Conservation (phyloP, 352 stramenopile genomes). For the Phytophthora sansomeana region DNA sequence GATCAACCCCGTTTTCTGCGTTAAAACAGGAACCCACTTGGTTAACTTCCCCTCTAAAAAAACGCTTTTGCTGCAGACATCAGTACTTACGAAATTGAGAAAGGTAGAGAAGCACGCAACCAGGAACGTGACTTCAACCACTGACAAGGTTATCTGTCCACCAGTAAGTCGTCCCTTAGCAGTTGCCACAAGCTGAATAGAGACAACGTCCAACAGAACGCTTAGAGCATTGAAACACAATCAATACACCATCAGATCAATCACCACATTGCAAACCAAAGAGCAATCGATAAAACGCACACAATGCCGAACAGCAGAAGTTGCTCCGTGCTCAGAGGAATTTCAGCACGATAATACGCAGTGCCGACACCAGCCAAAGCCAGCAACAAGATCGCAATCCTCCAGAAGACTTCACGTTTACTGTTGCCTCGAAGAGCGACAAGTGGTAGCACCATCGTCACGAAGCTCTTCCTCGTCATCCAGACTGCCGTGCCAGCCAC, state of each 20-base stretch:
- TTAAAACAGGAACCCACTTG: background rate
- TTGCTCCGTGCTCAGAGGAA: slow-evolving; percentile 11
- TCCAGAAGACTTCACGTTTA: slow-evolving; percentile 11
- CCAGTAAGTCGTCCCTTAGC: slow-evolving; percentile 20
- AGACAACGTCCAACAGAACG: slow-evolving; percentile 36
- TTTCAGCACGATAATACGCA: slow-evolving; percentile 9
- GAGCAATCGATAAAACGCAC: slow-evolving; percentile 17
- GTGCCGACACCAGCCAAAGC: slow-evolving; percentile 4
- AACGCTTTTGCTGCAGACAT: background rate
- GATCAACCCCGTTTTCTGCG: slow-evolving; percentile 38
- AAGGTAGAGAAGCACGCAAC: slow-evolving; percentile 46
- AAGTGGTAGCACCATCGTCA: slow-evolving; percentile 24
- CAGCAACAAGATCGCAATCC: slow-evolving; percentile 7
- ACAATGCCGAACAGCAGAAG: slow-evolving; percentile 26
- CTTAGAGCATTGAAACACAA: slow-evolving; percentile 13
- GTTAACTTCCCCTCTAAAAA: slow-evolving; percentile 10
- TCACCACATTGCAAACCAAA: background rate
- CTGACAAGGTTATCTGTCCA: slow-evolving; percentile 30
- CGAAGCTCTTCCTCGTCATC: slow-evolving; percentile 42
- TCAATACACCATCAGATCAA: background rate
- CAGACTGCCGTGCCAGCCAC: slow-evolving; percentile 45
- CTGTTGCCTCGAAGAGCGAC: slow-evolving; percentile 8
- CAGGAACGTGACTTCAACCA: slow-evolving; percentile 37
- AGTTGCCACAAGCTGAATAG: slow-evolving; percentile 22
- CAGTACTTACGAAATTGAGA: slow-evolving; percentile 29